Evolutionary conservation across 2,329 filamentous ascomycete species (phyloP).

Genomic region (Ophiostoma sp.): DNA sequence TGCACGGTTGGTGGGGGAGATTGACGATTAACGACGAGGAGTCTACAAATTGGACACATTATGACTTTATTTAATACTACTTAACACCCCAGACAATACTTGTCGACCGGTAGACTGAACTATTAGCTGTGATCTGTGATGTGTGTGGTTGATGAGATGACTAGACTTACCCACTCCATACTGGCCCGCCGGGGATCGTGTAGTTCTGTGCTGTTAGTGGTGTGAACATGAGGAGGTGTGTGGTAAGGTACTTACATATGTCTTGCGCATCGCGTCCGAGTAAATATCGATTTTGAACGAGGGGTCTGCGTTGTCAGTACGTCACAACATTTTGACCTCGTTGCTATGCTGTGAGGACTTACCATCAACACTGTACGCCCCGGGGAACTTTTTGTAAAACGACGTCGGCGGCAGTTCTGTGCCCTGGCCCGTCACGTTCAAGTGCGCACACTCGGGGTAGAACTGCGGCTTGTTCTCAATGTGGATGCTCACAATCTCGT

Average conservation of each 20-base stretch:
- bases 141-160: background rate
- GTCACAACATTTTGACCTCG: background rate
- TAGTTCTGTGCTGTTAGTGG: conserved; percentile 37
- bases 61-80: background rate
- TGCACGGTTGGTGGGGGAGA: conserved; percentile 47
- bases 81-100: conserved; percentile 31
- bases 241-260: conserved; percentile 33
- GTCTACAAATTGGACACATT: background rate
- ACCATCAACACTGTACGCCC: conserved; percentile 41
- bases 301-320: conserved; percentile 35
- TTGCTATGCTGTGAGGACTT: background rate
- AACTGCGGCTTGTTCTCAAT: conserved; percentile 50
- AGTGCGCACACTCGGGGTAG: conserved; percentile 43
- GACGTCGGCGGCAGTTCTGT: conserved; percentile 35
- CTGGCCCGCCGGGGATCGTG: conserved; percentile 42
- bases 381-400: conserved; percentile 40
- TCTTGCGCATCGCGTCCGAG: conserved; percentile 37
- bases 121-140: background rate
- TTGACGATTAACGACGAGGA: conserved; percentile 22
- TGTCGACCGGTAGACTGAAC: conserved; percentile 25
- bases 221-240: no score
- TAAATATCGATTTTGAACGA: conserved; percentile 44
- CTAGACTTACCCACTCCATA: conserved; percentile 41
- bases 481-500: conserved; percentile 55
- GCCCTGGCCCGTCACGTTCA: conserved; percentile 39